phyloP scores from a whole-genome alignment of 768 basidiomycete species.

The Mycena metata region DNA sequence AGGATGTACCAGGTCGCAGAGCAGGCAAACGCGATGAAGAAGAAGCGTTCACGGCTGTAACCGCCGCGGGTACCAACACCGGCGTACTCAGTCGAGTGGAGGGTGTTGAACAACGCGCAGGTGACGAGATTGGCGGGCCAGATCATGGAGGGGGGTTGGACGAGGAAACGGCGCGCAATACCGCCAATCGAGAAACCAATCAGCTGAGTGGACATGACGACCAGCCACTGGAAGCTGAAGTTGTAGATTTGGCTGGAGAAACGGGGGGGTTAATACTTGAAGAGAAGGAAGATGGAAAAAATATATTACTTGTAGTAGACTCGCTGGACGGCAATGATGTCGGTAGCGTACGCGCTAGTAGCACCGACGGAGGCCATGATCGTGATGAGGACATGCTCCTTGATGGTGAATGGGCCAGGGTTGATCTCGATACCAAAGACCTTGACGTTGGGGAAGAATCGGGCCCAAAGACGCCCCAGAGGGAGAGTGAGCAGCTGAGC shows the following conservation, averaged over 20 bases:
- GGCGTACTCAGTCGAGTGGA: conserved; percentile 76
- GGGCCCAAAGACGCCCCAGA: conserved; percentile 70
- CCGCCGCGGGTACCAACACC: conserved; percentile 74
- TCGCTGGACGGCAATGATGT: conserved; percentile 73
- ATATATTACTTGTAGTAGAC: conserved; percentile 64
- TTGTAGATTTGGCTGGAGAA: conserved; percentile 59
- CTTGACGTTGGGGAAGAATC: conserved; percentile 64
- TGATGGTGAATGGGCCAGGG: conserved; percentile 83
- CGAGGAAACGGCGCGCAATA: conserved; percentile 78
- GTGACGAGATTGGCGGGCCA: conserved; percentile 81
- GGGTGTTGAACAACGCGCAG: conserved; percentile 82
- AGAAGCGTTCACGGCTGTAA: conserved; percentile 78
- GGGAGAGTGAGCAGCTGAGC: conserved; percentile 82
- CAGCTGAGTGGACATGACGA: conserved; percentile 76
- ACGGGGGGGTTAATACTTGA: too few relatives aligned
- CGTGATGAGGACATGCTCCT: conserved; percentile 78
- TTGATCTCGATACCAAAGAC: conserved; percentile 76
- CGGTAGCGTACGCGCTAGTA: conserved; percentile 77
- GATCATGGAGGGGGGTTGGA: conserved; percentile 72
- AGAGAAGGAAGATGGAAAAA: background rate
- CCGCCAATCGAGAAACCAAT: conserved; percentile 87
- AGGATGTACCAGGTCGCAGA: conserved; percentile 70
- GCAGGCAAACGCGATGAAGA: conserved; percentile 68
- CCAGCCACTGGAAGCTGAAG: conserved; percentile 78
- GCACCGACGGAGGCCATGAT: conserved; percentile 74